Conservation (phyloP, 495 filamentous ascomycete genomes). For the Aspergillus egyptiacus region DNA sequence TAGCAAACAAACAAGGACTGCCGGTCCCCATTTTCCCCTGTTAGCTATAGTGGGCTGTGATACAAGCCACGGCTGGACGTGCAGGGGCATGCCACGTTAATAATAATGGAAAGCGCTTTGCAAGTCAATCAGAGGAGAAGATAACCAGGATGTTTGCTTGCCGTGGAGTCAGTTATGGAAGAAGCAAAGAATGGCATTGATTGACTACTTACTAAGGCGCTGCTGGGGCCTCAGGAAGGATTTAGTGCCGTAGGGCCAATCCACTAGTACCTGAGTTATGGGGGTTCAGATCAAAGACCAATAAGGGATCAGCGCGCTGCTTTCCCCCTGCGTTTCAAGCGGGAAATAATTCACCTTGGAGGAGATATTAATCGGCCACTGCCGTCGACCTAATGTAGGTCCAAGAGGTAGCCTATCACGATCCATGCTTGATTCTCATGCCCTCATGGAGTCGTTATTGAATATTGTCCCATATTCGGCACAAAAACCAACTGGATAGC, state of each 20-base stretch:
- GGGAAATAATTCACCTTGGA: constrained; percentile 13
- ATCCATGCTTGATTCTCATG: neutral
- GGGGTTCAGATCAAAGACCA: neutral
- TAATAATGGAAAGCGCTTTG: neutral
- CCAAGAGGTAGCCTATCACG: neutral
- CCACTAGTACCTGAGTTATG: too few relatives aligned
- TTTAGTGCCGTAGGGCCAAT: constrained; percentile 9
- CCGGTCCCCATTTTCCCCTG: too few relatives aligned
- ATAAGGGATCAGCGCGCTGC: constrained; percentile 2
- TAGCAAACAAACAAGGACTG: neutral
- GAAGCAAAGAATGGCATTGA: neutral
- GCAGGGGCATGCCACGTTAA: neutral
- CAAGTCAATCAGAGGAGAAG: neutral
- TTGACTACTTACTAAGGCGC: too few relatives aligned
- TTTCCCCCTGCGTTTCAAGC: constrained; percentile 14
- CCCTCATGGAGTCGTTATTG: too few relatives aligned
- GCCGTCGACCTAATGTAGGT: constrained; percentile 8
- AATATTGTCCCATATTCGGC: too few relatives aligned
- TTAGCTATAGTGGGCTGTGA: neutral
- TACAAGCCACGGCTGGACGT: neutral
- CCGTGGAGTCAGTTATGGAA: neutral
- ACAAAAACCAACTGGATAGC: too few relatives aligned
- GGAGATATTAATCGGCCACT: constrained; percentile 5
- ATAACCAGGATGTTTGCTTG: neutral
- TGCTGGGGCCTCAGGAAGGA: too few relatives aligned